A percentile compares a stretch with the other conserved stretches of the same genome.
Conservation (phyloP, 2,329 filamentous ascomycete genomes). For the Penicillium digitatum region DNA sequence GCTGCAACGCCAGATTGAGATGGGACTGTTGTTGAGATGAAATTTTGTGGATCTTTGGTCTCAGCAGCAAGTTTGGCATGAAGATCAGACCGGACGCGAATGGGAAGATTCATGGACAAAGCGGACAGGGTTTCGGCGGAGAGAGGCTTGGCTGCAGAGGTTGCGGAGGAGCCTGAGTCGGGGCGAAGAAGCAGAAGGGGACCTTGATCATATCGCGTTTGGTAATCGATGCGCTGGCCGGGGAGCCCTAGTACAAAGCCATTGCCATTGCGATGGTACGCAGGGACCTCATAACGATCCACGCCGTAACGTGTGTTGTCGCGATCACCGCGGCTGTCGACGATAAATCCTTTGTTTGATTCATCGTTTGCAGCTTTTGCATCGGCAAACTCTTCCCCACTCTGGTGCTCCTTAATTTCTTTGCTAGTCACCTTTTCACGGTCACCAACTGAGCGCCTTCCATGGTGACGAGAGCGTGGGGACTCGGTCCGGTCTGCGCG, state of each 20-base stretch:
- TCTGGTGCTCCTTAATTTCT: neutral
- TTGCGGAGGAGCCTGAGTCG: neutral
- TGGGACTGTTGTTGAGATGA: neutral
- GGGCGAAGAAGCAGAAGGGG: constrained; percentile 34
- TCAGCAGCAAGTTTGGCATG: neutral
- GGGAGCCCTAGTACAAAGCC: constrained; percentile 68
- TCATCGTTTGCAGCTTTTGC: neutral
- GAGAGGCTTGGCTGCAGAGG: neutral
- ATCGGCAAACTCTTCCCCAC: neutral
- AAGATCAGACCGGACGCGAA: neutral
- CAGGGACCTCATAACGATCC: constrained; percentile 66
- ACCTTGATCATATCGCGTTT: constrained; percentile 44
- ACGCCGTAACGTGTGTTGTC: constrained; percentile 71
- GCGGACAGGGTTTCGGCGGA: neutral
- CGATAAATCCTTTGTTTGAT: constrained; percentile 44
- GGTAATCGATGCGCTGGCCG: constrained; percentile 62
- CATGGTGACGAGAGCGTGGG: neutral
- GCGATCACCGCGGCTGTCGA: constrained; percentile 73
- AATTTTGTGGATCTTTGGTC: neutral
- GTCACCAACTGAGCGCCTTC: neutral
- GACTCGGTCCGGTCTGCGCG: neutral
- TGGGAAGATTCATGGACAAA: neutral
- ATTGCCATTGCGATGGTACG: constrained; percentile 64
- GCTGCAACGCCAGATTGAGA: neutral
- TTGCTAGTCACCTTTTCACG: too few species aligned